A percentile compares a stretch with the other conserved stretches of the same genome.
These are phyloP conservation scores for Sporobolomyces pararoseus DNA, from an alignment of 768 basidiomycete genomes.

Conservation along the genomic window DNA sequence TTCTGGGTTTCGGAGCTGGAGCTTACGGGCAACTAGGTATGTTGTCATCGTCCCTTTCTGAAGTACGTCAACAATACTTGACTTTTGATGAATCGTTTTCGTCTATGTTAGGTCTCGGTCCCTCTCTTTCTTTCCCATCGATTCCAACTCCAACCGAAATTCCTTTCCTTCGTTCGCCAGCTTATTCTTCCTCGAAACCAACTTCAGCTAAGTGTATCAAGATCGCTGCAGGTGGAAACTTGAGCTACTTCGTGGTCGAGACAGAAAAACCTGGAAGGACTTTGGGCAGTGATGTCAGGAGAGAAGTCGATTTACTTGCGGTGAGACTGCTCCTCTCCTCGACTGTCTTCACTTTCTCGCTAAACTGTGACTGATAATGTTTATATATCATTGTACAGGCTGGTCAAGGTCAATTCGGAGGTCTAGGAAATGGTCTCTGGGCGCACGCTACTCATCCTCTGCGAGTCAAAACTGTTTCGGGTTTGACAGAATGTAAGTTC, in stretches of 20 bases:
- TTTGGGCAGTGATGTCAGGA: not conserved
- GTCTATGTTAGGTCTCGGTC: constrained; percentile 26
- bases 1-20: constrained; percentile 87
- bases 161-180: constrained; percentile 44
- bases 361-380: too few species aligned
- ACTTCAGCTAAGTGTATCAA: constrained; percentile 12
- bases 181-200: constrained; percentile 47
- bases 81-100: not conserved
- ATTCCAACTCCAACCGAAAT: constrained; percentile 50
- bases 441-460: constrained; percentile 68
- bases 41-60: constrained; percentile 54
- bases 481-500: constrained; percentile 74
- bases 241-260: constrained; percentile 35
- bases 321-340: too few species aligned
- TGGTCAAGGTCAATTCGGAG: constrained; percentile 39
- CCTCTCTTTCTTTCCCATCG: constrained; percentile 18
- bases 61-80: too few species aligned
- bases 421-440: constrained; percentile 54
- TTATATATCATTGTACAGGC: not conserved
- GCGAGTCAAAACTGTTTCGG: constrained; percentile 73
- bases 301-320: constrained; percentile 27
- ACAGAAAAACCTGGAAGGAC: not conserved
- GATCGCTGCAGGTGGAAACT: constrained; percentile 34
- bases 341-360: not conserved
- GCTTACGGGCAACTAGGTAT: constrained; percentile 79